Conservation (phyloP, 352 stramenopile genomes). For the Globisporangium uncinulatum region DNA sequence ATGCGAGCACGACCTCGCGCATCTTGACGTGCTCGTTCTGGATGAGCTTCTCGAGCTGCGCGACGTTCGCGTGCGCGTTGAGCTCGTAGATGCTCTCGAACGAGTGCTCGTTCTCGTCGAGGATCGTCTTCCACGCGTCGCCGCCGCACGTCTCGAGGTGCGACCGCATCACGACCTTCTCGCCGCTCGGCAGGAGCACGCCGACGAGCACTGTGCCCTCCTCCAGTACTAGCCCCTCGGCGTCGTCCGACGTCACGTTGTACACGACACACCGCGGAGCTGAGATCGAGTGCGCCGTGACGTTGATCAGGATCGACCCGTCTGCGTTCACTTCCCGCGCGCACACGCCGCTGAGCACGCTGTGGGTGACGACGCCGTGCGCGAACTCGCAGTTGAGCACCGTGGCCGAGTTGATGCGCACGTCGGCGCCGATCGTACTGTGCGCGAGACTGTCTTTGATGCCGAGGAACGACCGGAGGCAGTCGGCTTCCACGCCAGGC, state of each 20-base stretch:
- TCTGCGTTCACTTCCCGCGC: slow-evolving; percentile 89
- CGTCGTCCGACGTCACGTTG: slow-evolving; percentile 93
- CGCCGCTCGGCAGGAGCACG: slow-evolving; percentile 89
- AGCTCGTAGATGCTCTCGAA: slow-evolving; percentile 96
- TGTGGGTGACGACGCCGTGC: slow-evolving; percentile 57
- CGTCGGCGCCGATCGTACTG: slow-evolving; percentile 60
- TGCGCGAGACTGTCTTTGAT: slow-evolving; percentile 76
- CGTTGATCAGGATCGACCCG: slow-evolving; percentile 97
- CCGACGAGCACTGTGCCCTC: slow-evolving; percentile 93
- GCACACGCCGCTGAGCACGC: slow-evolving; percentile 89
- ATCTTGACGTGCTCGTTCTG: slow-evolving; percentile 78
- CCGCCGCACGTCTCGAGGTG: slow-evolving; percentile 92
- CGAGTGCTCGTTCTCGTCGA: slow-evolving; percentile 90
- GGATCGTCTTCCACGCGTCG: slow-evolving; percentile 91
- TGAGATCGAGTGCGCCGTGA: slow-evolving; percentile 94
- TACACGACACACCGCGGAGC: slow-evolving; percentile 95
- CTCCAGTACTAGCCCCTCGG: slow-evolving; percentile 87
- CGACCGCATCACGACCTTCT: slow-evolving; percentile 90
- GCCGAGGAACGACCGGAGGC: slow-evolving; percentile 69
- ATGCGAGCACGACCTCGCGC: slow-evolving; percentile 64
- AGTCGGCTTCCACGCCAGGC: slow-evolving; percentile 70
- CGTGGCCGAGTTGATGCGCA: slow-evolving; percentile 53
- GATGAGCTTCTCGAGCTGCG: slow-evolving; percentile 82
- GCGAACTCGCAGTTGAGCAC: slow-evolving; percentile 81
- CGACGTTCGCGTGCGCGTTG: slow-evolving; percentile 86